Conservation (phyloP, 129 eudicot genomes). For the Cynara cardunculus region DNA sequence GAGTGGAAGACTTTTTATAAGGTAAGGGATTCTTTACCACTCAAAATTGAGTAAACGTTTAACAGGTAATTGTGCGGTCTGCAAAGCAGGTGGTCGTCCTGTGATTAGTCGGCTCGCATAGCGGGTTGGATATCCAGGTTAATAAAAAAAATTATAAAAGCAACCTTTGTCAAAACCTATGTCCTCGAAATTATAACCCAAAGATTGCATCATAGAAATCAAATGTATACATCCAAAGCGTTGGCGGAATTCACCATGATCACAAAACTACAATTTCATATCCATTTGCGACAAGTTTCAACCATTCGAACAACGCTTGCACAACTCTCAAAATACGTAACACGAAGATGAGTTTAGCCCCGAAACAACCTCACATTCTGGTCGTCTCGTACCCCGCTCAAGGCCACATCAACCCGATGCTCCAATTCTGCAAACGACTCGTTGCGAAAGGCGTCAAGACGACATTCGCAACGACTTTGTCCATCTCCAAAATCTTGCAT, state of each 20-base stretch:
- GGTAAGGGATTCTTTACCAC: no score
- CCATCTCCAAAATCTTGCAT: conserved; percentile 21
- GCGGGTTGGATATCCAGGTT: no score
- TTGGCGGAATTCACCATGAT: conserved; percentile 13
- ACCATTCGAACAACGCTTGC: neutral
- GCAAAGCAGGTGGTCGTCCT: no score
- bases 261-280: conserved; percentile 2
- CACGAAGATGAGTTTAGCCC: conserved; percentile 2
- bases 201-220: neutral
- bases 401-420: conserved; percentile 43
- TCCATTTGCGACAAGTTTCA: neutral
- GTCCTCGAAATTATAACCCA: neutral
- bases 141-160: no score
- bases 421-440: conserved; percentile 39
- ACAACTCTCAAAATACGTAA: neutral
- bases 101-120: no score
- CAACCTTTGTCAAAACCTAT: neutral
- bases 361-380: conserved; percentile 23
- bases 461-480: conserved; percentile 38
- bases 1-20: no score
- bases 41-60: no score
- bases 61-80: no score
- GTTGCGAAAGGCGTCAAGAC: conserved; percentile 32
- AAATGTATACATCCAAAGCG: neutral
- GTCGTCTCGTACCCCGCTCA: conserved; percentile 32